phyloP scores from a whole-genome alignment of 768 basidiomycete species.

The Rhodosporidiobolus odoratus region DNA sequence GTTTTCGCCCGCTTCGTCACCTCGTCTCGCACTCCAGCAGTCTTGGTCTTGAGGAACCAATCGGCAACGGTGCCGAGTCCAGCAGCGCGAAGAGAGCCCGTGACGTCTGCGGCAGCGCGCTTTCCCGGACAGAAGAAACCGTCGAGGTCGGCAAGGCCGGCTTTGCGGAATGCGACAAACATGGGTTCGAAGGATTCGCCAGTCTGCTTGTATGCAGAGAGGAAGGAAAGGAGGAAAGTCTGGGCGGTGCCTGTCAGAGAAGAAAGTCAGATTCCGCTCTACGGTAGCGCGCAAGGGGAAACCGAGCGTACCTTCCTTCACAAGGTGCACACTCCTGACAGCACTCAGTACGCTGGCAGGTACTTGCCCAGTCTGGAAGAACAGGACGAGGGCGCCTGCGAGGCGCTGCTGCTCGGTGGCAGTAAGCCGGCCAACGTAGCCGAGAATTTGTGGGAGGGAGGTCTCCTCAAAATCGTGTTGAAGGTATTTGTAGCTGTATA shows the following conservation, averaged over 20 bases:
- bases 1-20: constrained; percentile 66
- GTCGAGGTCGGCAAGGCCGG: constrained; percentile 76
- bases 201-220: constrained; percentile 66
- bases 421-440: constrained; percentile 83
- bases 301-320: constrained; percentile 71
- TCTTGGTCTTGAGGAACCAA: constrained; percentile 88
- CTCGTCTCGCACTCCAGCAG: constrained; percentile 65
- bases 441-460: constrained; percentile 73
- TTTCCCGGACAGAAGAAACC: constrained; percentile 82
- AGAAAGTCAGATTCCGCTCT: not conserved
- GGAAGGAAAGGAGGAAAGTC: constrained; percentile 67
- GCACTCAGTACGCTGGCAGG: constrained; percentile 70
- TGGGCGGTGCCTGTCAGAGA: constrained; percentile 63
- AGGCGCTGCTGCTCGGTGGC: constrained; percentile 73
- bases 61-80: constrained; percentile 77
- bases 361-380: constrained; percentile 77
- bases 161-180: constrained; percentile 69
- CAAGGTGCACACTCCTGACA: constrained; percentile 85
- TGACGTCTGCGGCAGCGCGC: constrained; percentile 65
- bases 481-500: constrained; percentile 91
- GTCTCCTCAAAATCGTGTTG: constrained; percentile 89
- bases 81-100: constrained; percentile 79
- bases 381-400: constrained; percentile 68
- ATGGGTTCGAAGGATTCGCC: constrained; percentile 89
- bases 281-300: not conserved